Evolutionary conservation across 2,329 filamentous ascomycete species (phyloP), one percentile per base, ranked within the genome.

Genomic region (Xylaria multiplex): DNA sequence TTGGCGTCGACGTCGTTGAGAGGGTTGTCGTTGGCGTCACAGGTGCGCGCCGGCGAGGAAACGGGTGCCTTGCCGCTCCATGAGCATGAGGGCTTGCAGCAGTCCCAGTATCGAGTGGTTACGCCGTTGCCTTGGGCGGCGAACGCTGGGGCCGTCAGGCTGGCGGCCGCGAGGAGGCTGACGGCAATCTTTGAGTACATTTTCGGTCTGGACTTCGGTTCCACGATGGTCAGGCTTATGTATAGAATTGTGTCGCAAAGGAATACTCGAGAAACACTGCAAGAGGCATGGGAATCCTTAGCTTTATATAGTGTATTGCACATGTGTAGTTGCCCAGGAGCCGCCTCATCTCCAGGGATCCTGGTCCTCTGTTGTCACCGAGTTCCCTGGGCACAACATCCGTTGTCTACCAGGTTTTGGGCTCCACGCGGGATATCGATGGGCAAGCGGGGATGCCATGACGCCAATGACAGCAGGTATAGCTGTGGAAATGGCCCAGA

Each of bases 71-170:
- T 86, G 49, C 77, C 80, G 35, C 78, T 77, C 85, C 85, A 82
- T 2, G 79, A 78, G 70, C 85, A 88, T 14, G 83, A 85, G 8
- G 84, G 81, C 78, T 88, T 88, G 79, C 85, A 88, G 76, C 86
- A 88, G 73, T 88, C 85, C 78, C 80, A 79, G 70, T 79, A 79
- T 27, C 78, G 69, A 4, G 77, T 79, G 45, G 77, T 78, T 46
- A 46, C 42, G 35, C 73, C 73, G 8, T 48, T 70, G 55, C 73
- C 73, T 1, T 69, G 70, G 13, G 68, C 72, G 13, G 69, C 73
- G 40, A 27, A 53, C 2, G 58, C 49, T 7, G 60, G 59, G 3
- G 67, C 45, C 40, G 62, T 53, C 19, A 67, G 14, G 58, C 56
- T 43, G 42, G 53, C 57, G 45, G 68, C 65, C 30, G 69, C 60